Evolutionary conservation across 1,284 basidiomycete genomes (phyloP), one percentile per base, ranked within the genome.

Genomic region (Irpex sp.): DNA sequence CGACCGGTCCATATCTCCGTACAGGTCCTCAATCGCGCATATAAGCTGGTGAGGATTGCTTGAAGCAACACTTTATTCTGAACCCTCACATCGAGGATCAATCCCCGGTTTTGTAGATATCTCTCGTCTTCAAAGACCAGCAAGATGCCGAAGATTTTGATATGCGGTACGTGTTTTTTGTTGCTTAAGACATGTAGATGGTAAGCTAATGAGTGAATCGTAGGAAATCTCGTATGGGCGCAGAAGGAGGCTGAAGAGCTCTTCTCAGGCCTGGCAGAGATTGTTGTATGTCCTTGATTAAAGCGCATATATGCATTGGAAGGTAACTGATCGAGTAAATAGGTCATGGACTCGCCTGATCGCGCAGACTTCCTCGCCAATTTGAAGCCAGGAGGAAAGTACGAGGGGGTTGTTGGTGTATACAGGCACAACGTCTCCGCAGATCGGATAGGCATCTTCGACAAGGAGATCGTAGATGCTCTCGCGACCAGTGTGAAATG

Each of bases 191-290:
- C 31, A 13, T 34, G 19, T 55, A 17, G 40, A 36, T 34, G 19
- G 47, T 47, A 31, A 21, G 37, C 48, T 51, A 13, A 54, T 15
- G 26, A 13, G 15, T 37, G 7, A 58, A 21, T n/a, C 64, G 48
- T 60, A 91, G 91, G 88, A 64, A 78, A 84, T 65, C 84, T 95
- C 62, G 82, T 88, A 49, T 95, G 93, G 93, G 91, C 93, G 0
- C 85, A 91, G 65, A 82, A 91, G 40, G 92, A 95, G 68, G 81
- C 87, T 59, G 79, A 85, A 61, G 75, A 83, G 52, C 81, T 94
- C 67, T 83, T 94, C 49, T 81, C 82, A 1, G 80, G 82, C 57
- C 82, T 92, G 61, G 87, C 92, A 48, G 88, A 94, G 61, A 80
- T 94, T 31, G 78, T 94, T 57, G 94, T 94, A 72, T 71, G 92